Evolutionary conservation across 352 stramenopile genomes (phyloP), one percentile per base, ranked within the genome.

Genomic region (Pythium biforme): DNA sequence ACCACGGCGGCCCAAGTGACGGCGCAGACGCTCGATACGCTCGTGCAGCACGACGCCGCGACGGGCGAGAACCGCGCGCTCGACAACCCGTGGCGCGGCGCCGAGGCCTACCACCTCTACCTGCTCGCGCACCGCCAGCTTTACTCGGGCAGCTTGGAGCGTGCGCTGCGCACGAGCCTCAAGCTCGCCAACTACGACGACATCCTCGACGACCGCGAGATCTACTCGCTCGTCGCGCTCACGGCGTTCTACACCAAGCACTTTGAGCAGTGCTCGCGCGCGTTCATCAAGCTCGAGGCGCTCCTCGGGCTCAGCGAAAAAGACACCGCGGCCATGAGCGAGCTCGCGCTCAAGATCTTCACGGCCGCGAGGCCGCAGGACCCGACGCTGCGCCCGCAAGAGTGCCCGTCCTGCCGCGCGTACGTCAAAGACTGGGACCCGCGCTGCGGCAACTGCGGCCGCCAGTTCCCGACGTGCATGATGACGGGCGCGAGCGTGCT

Each of bases 51-150:
- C 67, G 83, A 94, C 55, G 83, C 86, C 2, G 82, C 86, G 9
- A 94, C 83, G 14, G 85, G 86, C 7, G 86, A 95, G 52, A 86
- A 77, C 54, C 79, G 83, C n/a, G 79, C 81, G 5, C 72, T 98
- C 39, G 94, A 97, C 66, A 97, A 96, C 52, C 90, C 93, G 3
- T 98, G 94, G 94, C 82, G 94, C 48, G 94, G 92, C 7, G 94
- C 94, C 10, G 94, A 97, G 64, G 94, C 92, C 5, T 98, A 97
- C 66, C 94, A 98, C 67, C 86, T 98, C 52, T 97, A 96, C 62
- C 70, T 98, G 63, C 76, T 98, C 4, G 90, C 92, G 6, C 92
- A 98, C 59, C 74, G 90, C 1, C 94, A 98, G 75, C 74, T 98
- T 11, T 98, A 98, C 70, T 61, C 64, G 10, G 89, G 87, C 19